Evolutionary conservation across 108 stramenopile species (phyloP).

Genomic region (Cyclotella kingstonii): DNA sequence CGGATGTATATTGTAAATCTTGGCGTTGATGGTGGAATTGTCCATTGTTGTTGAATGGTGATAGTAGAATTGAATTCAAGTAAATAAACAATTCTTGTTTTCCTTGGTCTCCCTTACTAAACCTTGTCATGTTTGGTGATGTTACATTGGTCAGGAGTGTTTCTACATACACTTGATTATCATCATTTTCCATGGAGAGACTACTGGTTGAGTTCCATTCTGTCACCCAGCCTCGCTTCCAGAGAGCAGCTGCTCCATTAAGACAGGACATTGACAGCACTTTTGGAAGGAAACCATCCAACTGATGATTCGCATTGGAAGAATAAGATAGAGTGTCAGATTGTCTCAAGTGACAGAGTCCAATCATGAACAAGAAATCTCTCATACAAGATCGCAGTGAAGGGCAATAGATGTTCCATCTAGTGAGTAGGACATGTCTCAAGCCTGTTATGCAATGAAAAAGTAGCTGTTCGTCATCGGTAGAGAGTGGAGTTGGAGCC

Average conservation of each 20-base stretch:
- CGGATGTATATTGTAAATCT: slow-evolving; percentile 21
- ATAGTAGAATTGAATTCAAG: slow-evolving; percentile 7
- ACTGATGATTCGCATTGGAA: too few species aligned
- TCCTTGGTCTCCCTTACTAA: slow-evolving; percentile 2
- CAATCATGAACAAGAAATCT: slow-evolving; percentile 60
- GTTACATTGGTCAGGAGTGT: slow-evolving; percentile 12
- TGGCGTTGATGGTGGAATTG: slow-evolving; percentile 21
- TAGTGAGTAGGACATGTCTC: slow-evolving; percentile 61
- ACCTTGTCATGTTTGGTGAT: slow-evolving; percentile 14
- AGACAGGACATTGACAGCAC: slow-evolving; percentile 62
- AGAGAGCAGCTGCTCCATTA: slow-evolving; percentile 62
- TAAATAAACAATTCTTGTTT: slow-evolving; percentile 14
- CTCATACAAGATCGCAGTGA: slow-evolving; percentile 45
- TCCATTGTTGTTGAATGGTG: slow-evolving; percentile 11
- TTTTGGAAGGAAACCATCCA: slow-evolving; percentile 19
- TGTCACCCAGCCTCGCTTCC: slow-evolving; percentile 69
- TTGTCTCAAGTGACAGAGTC: slow-evolving; percentile 19
- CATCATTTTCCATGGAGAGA: too few species aligned
- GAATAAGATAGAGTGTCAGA: too few species aligned
- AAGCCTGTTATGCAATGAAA: slow-evolving; percentile 80
- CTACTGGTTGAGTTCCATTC: too few species aligned
- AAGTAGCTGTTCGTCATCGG: slow-evolving; percentile 61
- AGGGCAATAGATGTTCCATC: slow-evolving; percentile 48
- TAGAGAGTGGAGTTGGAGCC: slow-evolving; percentile 8
- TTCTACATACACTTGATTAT: slow-evolving; percentile 27